Conservation (phyloP, 1,284 basidiomycete species). For the Trametes versicolor region DNA sequence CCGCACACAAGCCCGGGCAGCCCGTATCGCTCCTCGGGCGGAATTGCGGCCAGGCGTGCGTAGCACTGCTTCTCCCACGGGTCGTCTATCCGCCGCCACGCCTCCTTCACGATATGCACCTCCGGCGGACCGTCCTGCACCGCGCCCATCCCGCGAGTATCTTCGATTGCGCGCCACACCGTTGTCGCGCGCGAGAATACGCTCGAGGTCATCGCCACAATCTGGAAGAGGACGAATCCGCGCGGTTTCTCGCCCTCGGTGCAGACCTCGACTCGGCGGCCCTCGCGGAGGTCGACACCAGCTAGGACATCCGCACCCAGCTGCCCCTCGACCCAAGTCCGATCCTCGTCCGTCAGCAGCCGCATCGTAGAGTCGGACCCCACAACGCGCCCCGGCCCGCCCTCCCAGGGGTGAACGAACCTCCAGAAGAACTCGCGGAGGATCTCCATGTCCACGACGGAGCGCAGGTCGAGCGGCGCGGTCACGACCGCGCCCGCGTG, state of each 20-base stretch:
- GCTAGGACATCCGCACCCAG: not conserved
- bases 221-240: not conserved
- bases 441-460: not conserved
- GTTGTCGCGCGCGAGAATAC: conserved; percentile 21
- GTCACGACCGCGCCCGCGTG: not conserved
- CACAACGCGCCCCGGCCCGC: not conserved
- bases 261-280: not conserved
- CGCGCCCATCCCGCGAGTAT: not conserved
- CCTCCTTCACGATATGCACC: conserved; percentile 19
- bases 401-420: conserved; percentile 4
- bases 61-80: conserved; percentile 9
- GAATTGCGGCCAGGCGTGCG: not conserved
- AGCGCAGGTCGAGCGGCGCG: not conserved
- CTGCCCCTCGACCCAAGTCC: not conserved
- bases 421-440: conserved; percentile 5
- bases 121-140: not conserved
- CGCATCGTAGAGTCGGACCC: not conserved
- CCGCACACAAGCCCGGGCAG: conserved; percentile 16
- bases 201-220: conserved; percentile 7
- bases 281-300: not conserved
- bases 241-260: not conserved
- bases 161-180: conserved; percentile 14
- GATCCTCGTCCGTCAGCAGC: not conserved
- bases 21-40: conserved; percentile 6
- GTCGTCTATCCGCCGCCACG: conserved; percentile 12